Evolutionary conservation across 208 protist genomes (phyloP).

Genomic region (Angomonas desouzai): DNA sequence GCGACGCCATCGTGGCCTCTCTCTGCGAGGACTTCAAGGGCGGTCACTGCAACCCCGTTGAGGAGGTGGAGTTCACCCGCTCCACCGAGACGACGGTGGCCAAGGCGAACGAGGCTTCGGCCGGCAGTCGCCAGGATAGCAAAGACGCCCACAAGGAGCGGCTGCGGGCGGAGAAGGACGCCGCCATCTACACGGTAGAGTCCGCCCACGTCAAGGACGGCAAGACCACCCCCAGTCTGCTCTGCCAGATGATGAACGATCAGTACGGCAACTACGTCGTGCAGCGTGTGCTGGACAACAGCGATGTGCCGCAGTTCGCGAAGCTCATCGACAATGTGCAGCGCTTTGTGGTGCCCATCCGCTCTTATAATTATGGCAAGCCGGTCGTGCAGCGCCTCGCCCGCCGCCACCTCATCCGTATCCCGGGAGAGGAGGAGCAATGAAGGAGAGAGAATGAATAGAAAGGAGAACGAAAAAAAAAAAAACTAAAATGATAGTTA

Average conservation of each 20-base stretch:
- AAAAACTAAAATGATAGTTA: neutral
- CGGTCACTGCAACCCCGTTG: slow-evolving; percentile 34
- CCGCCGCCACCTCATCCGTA: slow-evolving; percentile 62
- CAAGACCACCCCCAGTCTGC: slow-evolving; percentile 53
- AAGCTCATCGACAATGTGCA: slow-evolving; percentile 83
- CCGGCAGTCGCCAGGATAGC: slow-evolving; percentile 10
- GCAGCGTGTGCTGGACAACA: slow-evolving; percentile 95
- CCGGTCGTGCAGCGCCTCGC: slow-evolving; percentile 95
- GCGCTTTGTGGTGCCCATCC: slow-evolving; percentile 88
- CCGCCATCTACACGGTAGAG: slow-evolving; percentile 64
- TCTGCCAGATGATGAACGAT: slow-evolving; percentile 95
- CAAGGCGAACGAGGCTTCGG: slow-evolving; percentile 27
- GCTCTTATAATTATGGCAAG: slow-evolving; percentile 94
- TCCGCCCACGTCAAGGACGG: slow-evolving; percentile 33
- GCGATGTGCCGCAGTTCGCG: slow-evolving; percentile 72
- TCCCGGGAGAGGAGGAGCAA: slow-evolving; percentile 38
- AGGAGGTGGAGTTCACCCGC: slow-evolving; percentile 63
- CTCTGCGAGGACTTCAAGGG: slow-evolving; percentile 56
- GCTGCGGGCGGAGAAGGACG: slow-evolving; percentile 75
- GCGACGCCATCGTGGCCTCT: slow-evolving; percentile 85
- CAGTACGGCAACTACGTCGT: slow-evolving; percentile 98
- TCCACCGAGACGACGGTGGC: slow-evolving; percentile 49
- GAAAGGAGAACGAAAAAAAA: slow-evolving; percentile 3
- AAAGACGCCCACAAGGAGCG: slow-evolving; percentile 60
- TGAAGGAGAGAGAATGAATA: neutral